Evolutionary conservation across 2,329 filamentous ascomycete species (phyloP).

Genomic region (Exophiala xenobiotica): DNA sequence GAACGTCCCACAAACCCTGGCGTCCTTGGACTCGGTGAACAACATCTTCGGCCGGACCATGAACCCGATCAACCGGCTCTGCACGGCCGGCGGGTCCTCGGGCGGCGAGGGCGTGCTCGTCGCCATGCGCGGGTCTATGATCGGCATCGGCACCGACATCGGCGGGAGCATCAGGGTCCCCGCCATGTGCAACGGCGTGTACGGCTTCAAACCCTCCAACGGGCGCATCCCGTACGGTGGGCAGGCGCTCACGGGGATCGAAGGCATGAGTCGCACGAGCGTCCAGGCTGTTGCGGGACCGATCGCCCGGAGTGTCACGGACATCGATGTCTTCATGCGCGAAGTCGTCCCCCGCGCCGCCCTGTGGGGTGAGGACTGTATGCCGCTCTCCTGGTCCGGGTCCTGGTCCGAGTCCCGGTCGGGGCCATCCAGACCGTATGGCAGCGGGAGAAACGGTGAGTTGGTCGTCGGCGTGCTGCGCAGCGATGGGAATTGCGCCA

Average conservation of each 20-base stretch:
- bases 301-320: constrained; percentile 40
- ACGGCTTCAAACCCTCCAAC: constrained; percentile 51
- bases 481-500: constrained; percentile 41
- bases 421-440: constrained; percentile 23
- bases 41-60: constrained; percentile 59
- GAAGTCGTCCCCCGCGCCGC: constrained; percentile 53
- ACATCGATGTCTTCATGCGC: constrained; percentile 49
- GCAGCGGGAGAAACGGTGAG: constrained; percentile 29
- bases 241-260: constrained; percentile 48
- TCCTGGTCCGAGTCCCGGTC: neutral
- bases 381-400: constrained; percentile 42
- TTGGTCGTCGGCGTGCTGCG: constrained; percentile 45
- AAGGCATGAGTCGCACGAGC: constrained; percentile 52
- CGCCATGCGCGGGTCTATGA: constrained; percentile 56
- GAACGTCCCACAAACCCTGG: constrained; percentile 62
- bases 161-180: constrained; percentile 48
- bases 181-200: constrained; percentile 53
- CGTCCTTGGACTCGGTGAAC: constrained; percentile 58
- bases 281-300: constrained; percentile 50
- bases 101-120: constrained; percentile 65
- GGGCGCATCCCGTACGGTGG: constrained; percentile 53
- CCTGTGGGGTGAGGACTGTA: constrained; percentile 52
- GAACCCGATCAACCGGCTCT: constrained; percentile 61
- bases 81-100: constrained; percentile 63
- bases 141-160: constrained; percentile 65